Percentiles rank a stretch among this genome's conserved stretches.
Conservation (phyloP, 495 filamentous ascomycete genomes). For the Podospora fimiseda region DNA sequence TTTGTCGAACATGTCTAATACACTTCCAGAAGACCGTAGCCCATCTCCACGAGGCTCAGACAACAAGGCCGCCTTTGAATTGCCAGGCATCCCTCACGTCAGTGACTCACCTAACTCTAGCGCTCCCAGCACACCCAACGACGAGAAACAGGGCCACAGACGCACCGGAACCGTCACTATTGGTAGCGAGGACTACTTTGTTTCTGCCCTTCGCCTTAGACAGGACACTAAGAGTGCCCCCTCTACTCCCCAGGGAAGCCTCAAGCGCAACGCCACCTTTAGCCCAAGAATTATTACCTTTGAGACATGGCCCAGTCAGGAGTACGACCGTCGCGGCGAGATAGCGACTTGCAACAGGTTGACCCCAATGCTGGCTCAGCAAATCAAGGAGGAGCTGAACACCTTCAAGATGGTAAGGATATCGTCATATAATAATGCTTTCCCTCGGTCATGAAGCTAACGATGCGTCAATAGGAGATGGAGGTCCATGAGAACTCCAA, state of each 20-base stretch:
- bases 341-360: constrained; percentile 97
- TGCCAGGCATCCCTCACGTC: constrained; percentile 50
- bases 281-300: constrained; percentile 91
- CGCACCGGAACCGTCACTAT: constrained; percentile 62
- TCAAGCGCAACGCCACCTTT: constrained; percentile 74
- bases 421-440: not conserved
- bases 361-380: constrained; percentile 93
- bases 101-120: constrained; percentile 76
- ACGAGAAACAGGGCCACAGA: constrained; percentile 58
- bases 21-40: constrained; percentile 31
- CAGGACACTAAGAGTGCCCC: constrained; percentile 70
- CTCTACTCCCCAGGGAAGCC: constrained; percentile 60
- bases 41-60: constrained; percentile 57
- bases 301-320: constrained; percentile 89
- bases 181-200: constrained; percentile 83
- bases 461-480: constrained; percentile 71
- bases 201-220: constrained; percentile 61
- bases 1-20: constrained; percentile 4
- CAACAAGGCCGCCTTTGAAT: constrained; percentile 42
- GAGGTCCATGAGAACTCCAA: constrained; percentile 98
- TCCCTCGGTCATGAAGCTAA: constrained; percentile 19
- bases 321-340: constrained; percentile 95
- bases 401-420: constrained; percentile 94
- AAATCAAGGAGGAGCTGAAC: constrained; percentile 99
- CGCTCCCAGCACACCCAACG: constrained; percentile 72